Evolutionary conservation across 2,329 filamentous ascomycete genomes (phyloP), one percentile per base, ranked within the genome.

Genomic region (Penicillium sp.): DNA sequence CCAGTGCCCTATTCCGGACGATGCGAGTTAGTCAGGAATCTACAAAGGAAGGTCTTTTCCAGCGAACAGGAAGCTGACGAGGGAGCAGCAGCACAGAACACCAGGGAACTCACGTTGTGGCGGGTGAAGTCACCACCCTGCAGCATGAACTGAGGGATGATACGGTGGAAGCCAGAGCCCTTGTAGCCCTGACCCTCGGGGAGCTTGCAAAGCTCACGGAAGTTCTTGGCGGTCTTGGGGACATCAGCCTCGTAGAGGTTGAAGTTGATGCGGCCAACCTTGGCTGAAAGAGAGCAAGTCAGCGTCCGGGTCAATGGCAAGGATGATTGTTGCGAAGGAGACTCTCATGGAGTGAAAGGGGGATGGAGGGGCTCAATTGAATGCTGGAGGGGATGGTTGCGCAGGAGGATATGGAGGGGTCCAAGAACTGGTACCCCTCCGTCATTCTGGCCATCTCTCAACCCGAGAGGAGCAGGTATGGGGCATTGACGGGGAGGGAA

Each of bases 101-200:
- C 33, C 7, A 13, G 25, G 42, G 46, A 59, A 82, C 91, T 79
- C 84, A 96, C 93, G 81, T 96, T 95, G 76, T 88, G 87, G 76
- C 90, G 90, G 81, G 92, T 96, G 84, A 96, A 96, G 86, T 96
- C 92, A 86, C 92, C 92, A 79, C 92, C 93, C 86, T 96, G 93
- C 73, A 96, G 89, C 93, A 96, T 96, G 86, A 96, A 96, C 60
- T 92, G 80, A 71, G 90, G 90, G 81, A 96, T 96, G 81, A 97
- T 89, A 73, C 93, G 92, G 87, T 97, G 92, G 89, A 96, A 96
- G 70, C 85, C 84, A 71, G 91, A 95, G 76, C 87, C 87, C 79
- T 86, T 80, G 85, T 96, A 97, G 72, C 92, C 91, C 79, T 90
- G 89, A 75, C 91, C 91, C 82, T 92, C 87, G 84, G 91, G 85